Base-by-base conservation (phyloP, 495 filamentous ascomycete species). In the Achaetomiella virescens region DNA sequence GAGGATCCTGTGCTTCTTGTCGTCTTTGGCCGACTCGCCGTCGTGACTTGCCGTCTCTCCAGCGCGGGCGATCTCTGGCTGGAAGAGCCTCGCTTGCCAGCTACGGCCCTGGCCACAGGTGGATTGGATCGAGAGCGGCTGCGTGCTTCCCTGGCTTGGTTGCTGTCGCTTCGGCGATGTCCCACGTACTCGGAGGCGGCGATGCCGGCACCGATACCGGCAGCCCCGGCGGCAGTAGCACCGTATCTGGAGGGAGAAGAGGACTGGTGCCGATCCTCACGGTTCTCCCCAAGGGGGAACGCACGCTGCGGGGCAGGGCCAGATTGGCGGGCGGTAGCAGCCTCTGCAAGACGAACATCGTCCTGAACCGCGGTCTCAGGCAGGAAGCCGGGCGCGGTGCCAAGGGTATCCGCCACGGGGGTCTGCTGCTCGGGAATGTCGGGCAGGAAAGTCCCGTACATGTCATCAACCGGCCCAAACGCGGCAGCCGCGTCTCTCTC, bases 1-100 rank as follows among this genome's bases (percentile, higher is more conserved):
- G 11, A 62, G 50, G 7, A 72, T 52, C 20, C 48, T 46, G 48
- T 61, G 57, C 37, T 62, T 67, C 40, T 60, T 66, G 12, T 67
- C 66, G 3, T 50, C 25, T 10, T 59, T 59, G 18, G 57, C 17
- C 0, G 56, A 52, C 1, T 43, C 48, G 1, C 29, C 49, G 2
- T 52, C 24, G 10, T 29, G 25, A 31, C 40, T 48, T 54, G 33
- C 35, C 14, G 40, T 52, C 37, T 61, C 17, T 49, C 37, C 36
- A 25, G 27, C 5, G 27, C 52, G 1, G 58, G 46, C 1, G 54
- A 49, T 12, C n/a, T 17, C 9, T 40, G 58, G 4, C 17, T 35
- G 1, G 58, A 52, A 10, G 52, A n/a, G 6, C 37, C 27, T 8
- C 27, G 31, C 31, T 51, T 41, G 36, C 52, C 37, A 10, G 46